These are phyloP conservation scores for Polyrhizophydium stewartii DNA, from an alignment of 371 early-diverging fungal genomes.

Conservation along the genomic window DNA sequence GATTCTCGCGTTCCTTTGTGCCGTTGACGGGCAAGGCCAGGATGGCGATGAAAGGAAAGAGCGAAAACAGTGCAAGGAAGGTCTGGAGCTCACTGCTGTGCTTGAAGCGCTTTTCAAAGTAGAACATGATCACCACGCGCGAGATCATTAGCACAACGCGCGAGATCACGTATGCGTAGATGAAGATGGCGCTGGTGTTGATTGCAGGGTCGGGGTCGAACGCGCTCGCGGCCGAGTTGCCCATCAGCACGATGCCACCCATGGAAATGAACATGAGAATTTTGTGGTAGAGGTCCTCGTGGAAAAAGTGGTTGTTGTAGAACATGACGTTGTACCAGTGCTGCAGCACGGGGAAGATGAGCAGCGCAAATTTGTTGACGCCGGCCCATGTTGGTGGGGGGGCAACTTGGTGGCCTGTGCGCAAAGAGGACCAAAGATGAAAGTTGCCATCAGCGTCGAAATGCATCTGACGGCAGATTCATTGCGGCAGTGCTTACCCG, in stretches of 20 bases:
- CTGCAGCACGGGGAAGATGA: slow-evolving; percentile 2
- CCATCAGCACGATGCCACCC: slow-evolving; percentile 7
- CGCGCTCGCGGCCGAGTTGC: slow-evolving; percentile 4
- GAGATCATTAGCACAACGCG: neutral
- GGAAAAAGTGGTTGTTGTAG: slow-evolving; percentile 11
- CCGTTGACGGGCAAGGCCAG: too few relatives aligned
- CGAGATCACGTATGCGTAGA: slow-evolving; percentile 1
- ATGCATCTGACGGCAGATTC: too few relatives aligned
- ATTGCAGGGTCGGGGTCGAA: slow-evolving; percentile 7
- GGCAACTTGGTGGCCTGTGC: too few relatives aligned
- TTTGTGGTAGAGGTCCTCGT: slow-evolving; percentile 18
- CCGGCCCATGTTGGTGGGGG: slow-evolving; percentile 8
- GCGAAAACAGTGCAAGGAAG: too few relatives aligned
- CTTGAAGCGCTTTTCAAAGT: too few relatives aligned
- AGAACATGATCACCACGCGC: too few relatives aligned
- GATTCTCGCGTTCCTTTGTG: too few relatives aligned
- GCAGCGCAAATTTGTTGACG: slow-evolving; percentile 4
- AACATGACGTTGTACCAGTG: slow-evolving; percentile 9
- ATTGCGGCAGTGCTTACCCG: neutral
- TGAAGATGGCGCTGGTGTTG: slow-evolving; percentile 14
- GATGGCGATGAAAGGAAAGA: too few relatives aligned
- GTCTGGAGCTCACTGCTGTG: too few relatives aligned
- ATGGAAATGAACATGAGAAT: slow-evolving; percentile 4
- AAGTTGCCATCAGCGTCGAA: too few relatives aligned
- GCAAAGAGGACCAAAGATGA: too few relatives aligned